These are phyloP conservation scores for Pistacia vera DNA, from an alignment of 345 rosid species.

Conservation along the genomic window DNA sequence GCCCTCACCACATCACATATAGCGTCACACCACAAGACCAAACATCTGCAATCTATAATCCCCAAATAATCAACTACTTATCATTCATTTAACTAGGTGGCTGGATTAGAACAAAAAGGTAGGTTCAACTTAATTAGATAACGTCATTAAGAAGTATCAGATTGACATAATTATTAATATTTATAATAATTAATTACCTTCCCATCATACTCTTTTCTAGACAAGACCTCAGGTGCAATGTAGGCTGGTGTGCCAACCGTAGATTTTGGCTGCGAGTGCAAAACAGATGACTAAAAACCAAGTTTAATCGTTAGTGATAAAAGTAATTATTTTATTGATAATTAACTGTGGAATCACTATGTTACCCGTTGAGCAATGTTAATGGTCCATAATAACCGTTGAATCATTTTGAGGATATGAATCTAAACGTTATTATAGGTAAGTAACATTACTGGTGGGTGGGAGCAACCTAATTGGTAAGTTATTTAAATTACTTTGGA, in stretches of 20 bases:
- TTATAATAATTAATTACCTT: slow-evolving; percentile 44
- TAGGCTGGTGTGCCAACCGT: slow-evolving; percentile 97
- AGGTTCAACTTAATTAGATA: no score
- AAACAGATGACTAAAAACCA: slow-evolving; percentile 62
- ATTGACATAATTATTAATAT: no score
- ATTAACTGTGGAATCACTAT: no score
- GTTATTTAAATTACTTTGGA: slow-evolving; percentile 54
- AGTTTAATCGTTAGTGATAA: neutral
- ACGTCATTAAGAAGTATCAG: no score
- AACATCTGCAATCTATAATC: slow-evolving; percentile 70
- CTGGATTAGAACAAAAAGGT: no score
- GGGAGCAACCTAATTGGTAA: neutral
- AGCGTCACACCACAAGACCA: slow-evolving; percentile 92
- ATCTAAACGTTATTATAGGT: neutral
- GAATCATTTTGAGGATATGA: no score
- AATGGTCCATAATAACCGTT: no score
- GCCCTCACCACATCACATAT: slow-evolving; percentile 86
- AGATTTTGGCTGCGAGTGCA: slow-evolving; percentile 95
- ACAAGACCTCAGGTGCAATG: slow-evolving; percentile 84
- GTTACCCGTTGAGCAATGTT: no score
- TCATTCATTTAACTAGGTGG: no score
- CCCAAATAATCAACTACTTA: neutral
- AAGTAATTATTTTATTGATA: no score
- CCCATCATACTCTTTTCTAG: slow-evolving; percentile 79
- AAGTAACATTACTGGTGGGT: neutral